Evolutionary conservation across 2,329 filamentous ascomycete genomes (phyloP).

Genomic region (Fusarium coffeatum): DNA sequence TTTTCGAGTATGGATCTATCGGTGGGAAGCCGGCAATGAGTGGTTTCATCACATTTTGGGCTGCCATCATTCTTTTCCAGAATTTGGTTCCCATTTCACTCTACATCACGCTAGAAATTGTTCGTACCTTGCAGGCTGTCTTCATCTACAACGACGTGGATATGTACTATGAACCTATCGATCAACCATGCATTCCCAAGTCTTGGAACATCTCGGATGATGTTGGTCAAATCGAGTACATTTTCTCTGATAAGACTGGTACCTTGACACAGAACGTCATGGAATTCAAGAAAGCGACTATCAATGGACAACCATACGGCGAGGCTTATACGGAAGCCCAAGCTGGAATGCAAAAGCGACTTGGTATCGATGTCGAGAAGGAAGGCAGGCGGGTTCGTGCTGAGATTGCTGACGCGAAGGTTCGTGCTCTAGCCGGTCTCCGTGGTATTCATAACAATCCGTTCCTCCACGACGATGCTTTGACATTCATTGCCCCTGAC

Average conservation of each 20-base stretch:
- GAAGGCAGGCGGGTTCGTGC: constrained; percentile 77
- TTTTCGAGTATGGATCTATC: constrained; percentile 88
- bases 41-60: constrained; percentile 97
- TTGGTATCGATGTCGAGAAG: constrained; percentile 86
- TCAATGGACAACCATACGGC: constrained; percentile 96
- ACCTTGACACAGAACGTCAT: constrained; percentile 97
- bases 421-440: constrained; percentile 77
- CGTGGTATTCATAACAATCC: constrained; percentile 87
- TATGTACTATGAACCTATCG: constrained; percentile 97
- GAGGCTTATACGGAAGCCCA: constrained; percentile 98
- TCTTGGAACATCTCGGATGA: constrained; percentile 99
- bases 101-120: constrained; percentile 96
- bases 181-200: constrained; percentile 95
- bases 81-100: constrained; percentile 98
- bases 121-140: constrained; percentile 90
- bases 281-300: constrained; percentile 99
- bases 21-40: constrained; percentile 80
- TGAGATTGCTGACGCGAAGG: constrained; percentile 83
- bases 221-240: constrained; percentile 97
- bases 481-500: constrained; percentile 93
- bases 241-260: constrained; percentile 98
- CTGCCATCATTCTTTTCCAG: constrained; percentile 93
- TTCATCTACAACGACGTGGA: constrained; percentile 97
- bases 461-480: constrained; percentile 86
- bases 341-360: constrained; percentile 92